These are phyloP conservation scores for Ascochyta rabiei DNA, from an alignment of 2,329 filamentous ascomycete species.

Conservation along the genomic window DNA sequence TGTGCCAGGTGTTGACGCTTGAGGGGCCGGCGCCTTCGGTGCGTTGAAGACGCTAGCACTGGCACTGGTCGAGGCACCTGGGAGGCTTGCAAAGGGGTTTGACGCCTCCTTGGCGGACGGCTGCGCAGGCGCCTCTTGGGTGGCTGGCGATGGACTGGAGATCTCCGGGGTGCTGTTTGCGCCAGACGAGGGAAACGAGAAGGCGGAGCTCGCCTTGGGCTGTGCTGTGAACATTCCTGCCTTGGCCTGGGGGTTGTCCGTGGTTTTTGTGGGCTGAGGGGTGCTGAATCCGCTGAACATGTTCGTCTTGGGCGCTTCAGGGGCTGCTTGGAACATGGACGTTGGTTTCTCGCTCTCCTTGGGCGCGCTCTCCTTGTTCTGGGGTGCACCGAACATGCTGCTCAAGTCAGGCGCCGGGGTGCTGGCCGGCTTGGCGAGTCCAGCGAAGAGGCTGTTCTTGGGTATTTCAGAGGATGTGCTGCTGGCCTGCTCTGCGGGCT, in stretches of 20 bases:
- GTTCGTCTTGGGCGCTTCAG: conserved; percentile 22
- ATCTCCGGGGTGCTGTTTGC: conserved; percentile 19
- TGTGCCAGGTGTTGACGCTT: conserved; percentile 1
- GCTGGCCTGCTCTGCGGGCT: conserved; percentile 14
- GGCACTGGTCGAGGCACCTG: conserved; percentile 17
- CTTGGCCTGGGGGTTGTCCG: conserved; percentile 21
- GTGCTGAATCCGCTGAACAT: conserved; percentile 33
- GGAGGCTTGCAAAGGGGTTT: conserved; percentile 25
- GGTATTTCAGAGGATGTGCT: conserved; percentile 21
- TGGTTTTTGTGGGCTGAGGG: conserved; percentile 28
- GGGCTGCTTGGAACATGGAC: conserved; percentile 20
- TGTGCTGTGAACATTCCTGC: conserved; percentile 27
- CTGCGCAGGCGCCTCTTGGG: conserved; percentile 17
- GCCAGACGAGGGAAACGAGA: conserved; percentile 24
- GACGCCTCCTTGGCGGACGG: conserved; percentile 14
- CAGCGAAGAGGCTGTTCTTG: conserved; percentile 30
- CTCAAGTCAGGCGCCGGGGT: conserved; percentile 13
- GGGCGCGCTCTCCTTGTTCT: conserved; percentile 18
- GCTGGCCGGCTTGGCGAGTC: conserved; percentile 21
- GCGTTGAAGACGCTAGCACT: conserved; percentile 23
- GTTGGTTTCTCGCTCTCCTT: conserved; percentile 9
- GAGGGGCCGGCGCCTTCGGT: conserved; percentile 19
- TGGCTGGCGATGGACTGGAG: conserved; percentile 19
- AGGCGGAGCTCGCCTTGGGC: conserved; percentile 29
- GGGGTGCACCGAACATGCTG: conserved; percentile 22